Conservation (phyloP, 768 basidiomycete genomes). For the Mycena albidolilacea region DNA sequence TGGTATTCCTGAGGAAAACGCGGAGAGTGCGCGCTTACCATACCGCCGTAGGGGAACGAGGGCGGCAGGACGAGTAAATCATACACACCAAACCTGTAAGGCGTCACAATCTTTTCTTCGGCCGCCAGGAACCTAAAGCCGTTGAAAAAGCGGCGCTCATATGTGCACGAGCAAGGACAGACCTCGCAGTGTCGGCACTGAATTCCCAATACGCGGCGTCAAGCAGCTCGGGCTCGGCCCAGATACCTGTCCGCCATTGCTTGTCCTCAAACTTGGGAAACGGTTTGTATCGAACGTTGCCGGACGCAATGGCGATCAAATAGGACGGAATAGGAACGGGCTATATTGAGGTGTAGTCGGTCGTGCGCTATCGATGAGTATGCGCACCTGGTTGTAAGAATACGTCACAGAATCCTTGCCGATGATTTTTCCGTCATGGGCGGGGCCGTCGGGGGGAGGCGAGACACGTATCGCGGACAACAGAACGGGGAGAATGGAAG, state of each 20-base stretch:
- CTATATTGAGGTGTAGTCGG: conserved; percentile 54
- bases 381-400: conserved; percentile 79
- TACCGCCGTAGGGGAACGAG: conserved; percentile 94
- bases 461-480: conserved; percentile 87
- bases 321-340: conserved; percentile 91
- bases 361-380: conserved; percentile 1
- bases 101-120: conserved; percentile 81
- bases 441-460: conserved; percentile 78
- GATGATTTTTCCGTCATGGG: conserved; percentile 80
- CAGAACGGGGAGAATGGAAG: conserved; percentile 86
- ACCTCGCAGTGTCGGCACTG: conserved; percentile 87
- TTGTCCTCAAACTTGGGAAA: conserved; percentile 74
- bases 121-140: conserved; percentile 76
- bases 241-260: conserved; percentile 87
- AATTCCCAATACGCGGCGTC: conserved; percentile 91
- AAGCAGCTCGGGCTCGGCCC: conserved; percentile 91
- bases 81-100: conserved; percentile 90
- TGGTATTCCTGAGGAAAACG: conserved; percentile 8
- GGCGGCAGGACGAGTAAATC: conserved; percentile 92
- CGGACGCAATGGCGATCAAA: conserved; percentile 91
- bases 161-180: background rate
- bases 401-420: conserved; percentile 85
- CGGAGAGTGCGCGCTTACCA: conserved; percentile 63
- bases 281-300: conserved; percentile 81
- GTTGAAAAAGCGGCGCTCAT: background rate